Evolutionary conservation across 768 basidiomycete genomes (phyloP).

Genomic region (Trametes elegans): DNA sequence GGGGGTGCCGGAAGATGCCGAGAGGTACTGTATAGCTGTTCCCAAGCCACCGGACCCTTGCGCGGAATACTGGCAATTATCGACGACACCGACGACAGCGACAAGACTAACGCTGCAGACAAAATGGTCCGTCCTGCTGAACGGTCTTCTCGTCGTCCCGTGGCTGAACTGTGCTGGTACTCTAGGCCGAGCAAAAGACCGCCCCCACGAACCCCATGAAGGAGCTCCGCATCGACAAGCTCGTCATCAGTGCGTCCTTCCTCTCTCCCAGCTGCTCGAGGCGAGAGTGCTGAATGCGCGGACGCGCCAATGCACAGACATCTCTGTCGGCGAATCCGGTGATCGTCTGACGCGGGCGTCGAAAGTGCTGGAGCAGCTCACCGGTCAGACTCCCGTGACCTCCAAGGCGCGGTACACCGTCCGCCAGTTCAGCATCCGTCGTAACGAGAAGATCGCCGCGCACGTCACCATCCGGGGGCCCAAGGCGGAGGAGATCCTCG

Average conservation of each 20-base stretch:
- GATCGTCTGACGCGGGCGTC: conserved; percentile 98
- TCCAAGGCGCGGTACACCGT: conserved; percentile 99
- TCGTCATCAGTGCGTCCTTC: conserved; percentile 90
- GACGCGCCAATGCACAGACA: conserved; percentile 56
- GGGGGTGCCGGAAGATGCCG: conserved; percentile 8
- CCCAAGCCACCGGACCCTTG: conserved; percentile 22
- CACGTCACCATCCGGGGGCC: conserved; percentile 99
- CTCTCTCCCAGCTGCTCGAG: background rate
- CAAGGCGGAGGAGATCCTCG: conserved; percentile 99
- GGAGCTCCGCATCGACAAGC: conserved; percentile 96
- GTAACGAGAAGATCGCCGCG: conserved; percentile 99
- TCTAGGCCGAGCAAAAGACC: conserved; percentile 84
- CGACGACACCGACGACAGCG: conserved; percentile 19
- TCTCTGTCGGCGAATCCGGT: conserved; percentile 99
- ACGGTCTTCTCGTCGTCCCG: background rate
- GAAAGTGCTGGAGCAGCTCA: conserved; percentile 99
- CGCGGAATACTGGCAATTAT: conserved; percentile 5
- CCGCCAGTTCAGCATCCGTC: conserved; percentile 97
- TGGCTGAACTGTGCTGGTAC: conserved; percentile 13
- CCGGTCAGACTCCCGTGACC: conserved; percentile 98
- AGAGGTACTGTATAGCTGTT: conserved; percentile 20
- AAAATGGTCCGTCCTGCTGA: conserved; percentile 18
- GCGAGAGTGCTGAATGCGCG: conserved; percentile 6
- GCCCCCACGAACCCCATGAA: conserved; percentile 91
- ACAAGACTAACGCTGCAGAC: conserved; percentile 22